phyloP scores from a whole-genome alignment of 257 asterid species.

The Penstemon davidsonii region DNA sequence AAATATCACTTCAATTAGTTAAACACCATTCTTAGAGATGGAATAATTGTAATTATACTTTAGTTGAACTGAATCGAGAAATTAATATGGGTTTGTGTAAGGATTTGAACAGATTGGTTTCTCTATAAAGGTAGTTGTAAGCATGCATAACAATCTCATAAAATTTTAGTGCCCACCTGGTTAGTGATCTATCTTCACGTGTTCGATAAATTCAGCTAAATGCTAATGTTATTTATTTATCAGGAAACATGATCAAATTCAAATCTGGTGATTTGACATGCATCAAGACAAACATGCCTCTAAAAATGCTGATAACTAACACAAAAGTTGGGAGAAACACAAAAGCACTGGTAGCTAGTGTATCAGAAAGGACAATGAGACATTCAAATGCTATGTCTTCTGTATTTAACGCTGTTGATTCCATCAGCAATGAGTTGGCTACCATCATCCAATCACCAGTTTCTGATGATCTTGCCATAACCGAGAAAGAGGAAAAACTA shows the following conservation, averaged over 20 bases:
- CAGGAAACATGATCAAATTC: constrained; percentile 95
- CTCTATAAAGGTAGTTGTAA: no score
- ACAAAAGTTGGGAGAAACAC: constrained; percentile 94
- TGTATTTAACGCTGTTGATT: constrained; percentile 81
- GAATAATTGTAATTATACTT: no score
- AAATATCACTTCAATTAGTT: no score
- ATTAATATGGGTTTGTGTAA: no score
- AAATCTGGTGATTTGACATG: constrained; percentile 78
- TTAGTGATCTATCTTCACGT: no score
- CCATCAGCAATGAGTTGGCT: constrained; percentile 83
- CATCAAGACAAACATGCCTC: constrained; percentile 86
- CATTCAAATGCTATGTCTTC: constrained; percentile 81
- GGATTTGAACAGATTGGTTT: no score
- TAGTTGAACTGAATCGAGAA: no score
- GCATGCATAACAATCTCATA: no score
- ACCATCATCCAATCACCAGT: constrained; percentile 77
- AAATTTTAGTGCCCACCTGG: no score
- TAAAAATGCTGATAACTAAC: constrained; percentile 91
- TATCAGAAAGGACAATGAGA: constrained; percentile 71
- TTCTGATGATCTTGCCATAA: constrained; percentile 79
- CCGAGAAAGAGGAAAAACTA: constrained; percentile 87
- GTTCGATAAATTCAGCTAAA: neutral
- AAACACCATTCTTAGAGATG: no score
- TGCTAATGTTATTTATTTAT: constrained; percentile 20
- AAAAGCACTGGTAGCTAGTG: constrained; percentile 77